Conservation (phyloP, 192 early-diverging fungal species). For the Phycomyces nitens region DNA sequence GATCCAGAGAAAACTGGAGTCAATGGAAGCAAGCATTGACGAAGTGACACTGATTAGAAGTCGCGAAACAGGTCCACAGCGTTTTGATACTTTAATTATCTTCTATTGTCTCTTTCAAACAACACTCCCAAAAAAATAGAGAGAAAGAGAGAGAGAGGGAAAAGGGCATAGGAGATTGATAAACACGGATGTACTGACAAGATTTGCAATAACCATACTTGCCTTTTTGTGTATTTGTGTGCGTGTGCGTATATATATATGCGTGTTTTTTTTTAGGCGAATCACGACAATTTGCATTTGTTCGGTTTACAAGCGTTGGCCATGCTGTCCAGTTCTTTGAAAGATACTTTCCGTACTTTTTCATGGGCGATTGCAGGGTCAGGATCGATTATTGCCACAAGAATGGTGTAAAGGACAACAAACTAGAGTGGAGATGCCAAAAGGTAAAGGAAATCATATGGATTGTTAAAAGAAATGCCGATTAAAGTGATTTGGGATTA, state of each 20-base stretch:
- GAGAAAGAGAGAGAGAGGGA: neutral
- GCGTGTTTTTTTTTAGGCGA: too few species aligned
- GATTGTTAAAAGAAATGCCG: too few species aligned
- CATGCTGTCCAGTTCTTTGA: slow-evolving; percentile 42
- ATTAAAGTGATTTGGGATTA: too few species aligned
- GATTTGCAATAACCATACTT: too few species aligned
- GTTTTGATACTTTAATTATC: neutral
- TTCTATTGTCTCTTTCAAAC: neutral
- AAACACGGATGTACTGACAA: too few species aligned
- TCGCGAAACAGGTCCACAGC: slow-evolving; percentile 35
- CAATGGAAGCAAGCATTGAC: slow-evolving; percentile 39
- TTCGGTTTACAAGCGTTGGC: slow-evolving; percentile 42
- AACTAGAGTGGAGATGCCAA: slow-evolving; percentile 29
- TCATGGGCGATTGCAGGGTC: slow-evolving; percentile 32
- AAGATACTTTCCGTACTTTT: slow-evolving; percentile 29
- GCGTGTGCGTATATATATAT: too few species aligned
- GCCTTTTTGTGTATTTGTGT: neutral
- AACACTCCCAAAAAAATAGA: neutral
- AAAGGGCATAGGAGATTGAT: too few species aligned
- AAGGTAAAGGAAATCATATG: slow-evolving; percentile 13
- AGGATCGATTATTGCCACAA: slow-evolving; percentile 35
- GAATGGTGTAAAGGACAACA: slow-evolving; percentile 18
- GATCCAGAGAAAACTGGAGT: slow-evolving; percentile 33
- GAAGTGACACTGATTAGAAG: slow-evolving; percentile 35
- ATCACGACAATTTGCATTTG: slow-evolving; percentile 42